Base-by-base conservation (phyloP, 1,284 basidiomycete genomes). In the Malassezia psittaci region DNA sequence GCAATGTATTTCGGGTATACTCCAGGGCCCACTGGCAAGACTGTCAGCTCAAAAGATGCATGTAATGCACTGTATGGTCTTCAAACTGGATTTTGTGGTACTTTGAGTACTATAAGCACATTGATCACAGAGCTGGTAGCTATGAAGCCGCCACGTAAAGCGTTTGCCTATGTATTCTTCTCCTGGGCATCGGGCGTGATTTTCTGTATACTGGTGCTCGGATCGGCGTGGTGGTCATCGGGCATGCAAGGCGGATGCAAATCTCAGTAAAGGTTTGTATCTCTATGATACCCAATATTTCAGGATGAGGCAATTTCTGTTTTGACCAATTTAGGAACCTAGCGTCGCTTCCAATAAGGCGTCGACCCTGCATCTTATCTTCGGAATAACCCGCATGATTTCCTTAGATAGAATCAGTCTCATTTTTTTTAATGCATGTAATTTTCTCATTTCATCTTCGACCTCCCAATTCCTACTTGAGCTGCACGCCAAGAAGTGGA, bases 21-120 rank as follows among this genome's bases (percentile, higher is more conserved):
- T 0, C 48, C 59, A 0, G 35, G 21, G 4, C 50, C 54, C 0
- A 59, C 54, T 16, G 32, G 52, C 6, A 52, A 46, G 5, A 54
- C 57, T 5, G 50, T 52, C 1, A 38, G 48, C 35, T 59, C 50
- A 3, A 16, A 15, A 15, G 54, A 62, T n/a, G 60, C 55, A 0
- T 73, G 71, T 39, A 37, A 64, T 18, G 69, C 63, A 0, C 54
- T 71, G 15, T 58, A 65, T 11, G 71, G 67, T 1, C 77, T 98
- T 29, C 79, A 81, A 34, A 87, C 96, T 68, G 94, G 94, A 2
- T 96, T 90, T 70, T 96, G 91, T 71, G 94, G 91, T 8, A 90
- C 89, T 76, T 78, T 98, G 62, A 91, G 86, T 4, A 99, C 94
- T 0, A 81, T 99, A 59, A 90, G 87, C 76, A 98, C 91, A 11